phyloP scores from a whole-genome alignment of 179 eudicot species.

The Beta corolliflora region DNA sequence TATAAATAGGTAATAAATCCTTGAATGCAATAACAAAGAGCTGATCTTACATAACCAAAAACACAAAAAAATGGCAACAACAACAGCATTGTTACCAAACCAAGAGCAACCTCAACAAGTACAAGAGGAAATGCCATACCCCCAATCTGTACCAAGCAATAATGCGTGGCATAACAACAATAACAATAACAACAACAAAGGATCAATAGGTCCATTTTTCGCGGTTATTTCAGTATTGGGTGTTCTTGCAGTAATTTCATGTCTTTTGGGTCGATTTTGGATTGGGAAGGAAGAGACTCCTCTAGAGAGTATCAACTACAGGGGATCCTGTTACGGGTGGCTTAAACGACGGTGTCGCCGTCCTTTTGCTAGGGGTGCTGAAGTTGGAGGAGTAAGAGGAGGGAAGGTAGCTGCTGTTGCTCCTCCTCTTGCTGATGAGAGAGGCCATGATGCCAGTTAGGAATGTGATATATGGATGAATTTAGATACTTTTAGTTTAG shows the following conservation, averaged over 20 bases:
- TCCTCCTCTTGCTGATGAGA: slow-evolving; percentile 30
- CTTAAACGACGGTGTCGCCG: slow-evolving; percentile 26
- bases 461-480: no score
- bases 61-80: slow-evolving; percentile 15
- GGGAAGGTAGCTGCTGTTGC: slow-evolving; percentile 30
- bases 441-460: background rate
- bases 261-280: slow-evolving; percentile 48
- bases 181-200: slow-evolving; percentile 8
- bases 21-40: background rate
- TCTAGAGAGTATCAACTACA: slow-evolving; percentile 37
- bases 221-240: slow-evolving; percentile 55
- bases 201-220: slow-evolving; percentile 59
- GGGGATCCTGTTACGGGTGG: slow-evolving; percentile 46
- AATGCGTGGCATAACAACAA: slow-evolving; percentile 8
- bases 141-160: slow-evolving; percentile 29
- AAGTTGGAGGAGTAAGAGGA: slow-evolving; percentile 24
- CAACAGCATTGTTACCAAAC: slow-evolving; percentile 29
- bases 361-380: slow-evolving; percentile 20
- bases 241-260: slow-evolving; percentile 48
- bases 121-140: slow-evolving; percentile 27
- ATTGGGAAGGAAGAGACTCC: slow-evolving; percentile 34
- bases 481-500: background rate
- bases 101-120: slow-evolving; percentile 29
- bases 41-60: background rate
- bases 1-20: slow-evolving; percentile 4